These are phyloP conservation scores for Xylaria sp. DNA, from an alignment of 2,329 filamentous ascomycete species.

Conservation along the genomic window DNA sequence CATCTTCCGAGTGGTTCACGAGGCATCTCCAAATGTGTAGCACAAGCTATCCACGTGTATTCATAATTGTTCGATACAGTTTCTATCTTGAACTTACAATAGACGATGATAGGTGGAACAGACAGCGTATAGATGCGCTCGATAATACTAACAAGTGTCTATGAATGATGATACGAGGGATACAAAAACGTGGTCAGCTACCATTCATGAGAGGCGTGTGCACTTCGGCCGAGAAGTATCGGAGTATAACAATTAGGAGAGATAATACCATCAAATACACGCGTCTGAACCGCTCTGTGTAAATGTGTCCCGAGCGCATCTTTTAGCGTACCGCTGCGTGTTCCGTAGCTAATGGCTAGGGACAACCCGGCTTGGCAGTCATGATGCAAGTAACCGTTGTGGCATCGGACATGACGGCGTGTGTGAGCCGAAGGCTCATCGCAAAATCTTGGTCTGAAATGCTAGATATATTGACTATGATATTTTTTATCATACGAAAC, in stretches of 20 bases:
- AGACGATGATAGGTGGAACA: not conserved
- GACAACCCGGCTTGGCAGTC: constrained; percentile 26
- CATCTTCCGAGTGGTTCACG: not conserved
- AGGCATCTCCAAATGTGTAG: not conserved
- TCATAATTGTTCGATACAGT: not conserved
- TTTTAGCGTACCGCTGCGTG: constrained; percentile 14
- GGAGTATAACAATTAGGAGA: not conserved
- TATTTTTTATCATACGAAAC: not conserved
- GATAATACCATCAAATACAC: not conserved
- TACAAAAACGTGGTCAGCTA: not conserved
- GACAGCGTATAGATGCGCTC: not conserved
- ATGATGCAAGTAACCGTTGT: constrained; percentile 34
- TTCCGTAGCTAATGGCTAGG: constrained; percentile 26
- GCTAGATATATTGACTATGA: constrained; percentile 10
- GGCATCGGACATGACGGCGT: constrained; percentile 26
- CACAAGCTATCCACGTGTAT: not conserved
- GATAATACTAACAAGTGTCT: not conserved
- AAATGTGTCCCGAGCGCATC: not conserved
- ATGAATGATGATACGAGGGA: not conserved
- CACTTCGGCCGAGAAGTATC: not conserved
- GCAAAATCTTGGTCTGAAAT: constrained; percentile 24
- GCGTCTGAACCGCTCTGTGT: not conserved
- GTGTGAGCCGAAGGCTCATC: constrained; percentile 22
- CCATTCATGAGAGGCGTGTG: not conserved
- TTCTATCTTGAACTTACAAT: not conserved